Percentiles rank a stretch among this genome's conserved stretches.
Conservation (phyloP, 129 eudicot genomes). For the Centella asiatica region DNA sequence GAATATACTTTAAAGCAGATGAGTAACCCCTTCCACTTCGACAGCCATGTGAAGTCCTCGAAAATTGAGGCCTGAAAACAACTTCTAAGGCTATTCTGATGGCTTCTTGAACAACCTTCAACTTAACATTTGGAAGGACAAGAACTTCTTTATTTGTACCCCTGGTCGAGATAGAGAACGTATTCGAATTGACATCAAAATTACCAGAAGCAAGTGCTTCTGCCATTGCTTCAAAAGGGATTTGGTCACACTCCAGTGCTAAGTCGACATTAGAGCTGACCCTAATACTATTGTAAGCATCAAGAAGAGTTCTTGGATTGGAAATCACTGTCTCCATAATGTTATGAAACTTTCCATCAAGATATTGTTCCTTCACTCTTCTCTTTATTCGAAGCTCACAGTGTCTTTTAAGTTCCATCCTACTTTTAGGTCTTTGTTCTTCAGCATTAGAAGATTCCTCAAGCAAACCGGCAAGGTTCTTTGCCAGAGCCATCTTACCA, state of each 20-base stretch:
- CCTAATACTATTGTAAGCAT: constrained; percentile 68
- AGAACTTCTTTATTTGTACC: constrained; percentile 56
- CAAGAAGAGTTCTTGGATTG: constrained; percentile 66
- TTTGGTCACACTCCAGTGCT: constrained; percentile 28
- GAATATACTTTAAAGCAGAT: constrained; percentile 66
- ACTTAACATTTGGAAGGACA: constrained; percentile 61
- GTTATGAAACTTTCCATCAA: constrained; percentile 60
- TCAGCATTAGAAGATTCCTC: constrained; percentile 44
- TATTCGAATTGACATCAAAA: constrained; percentile 45
- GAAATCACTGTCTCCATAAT: constrained; percentile 62
- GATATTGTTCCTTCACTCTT: constrained; percentile 73
- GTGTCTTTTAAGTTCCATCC: constrained; percentile 54
- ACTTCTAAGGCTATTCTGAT: constrained; percentile 87
- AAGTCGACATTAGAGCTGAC: constrained; percentile 57
- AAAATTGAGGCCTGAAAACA: constrained; percentile 82
- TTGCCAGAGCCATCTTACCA: constrained; percentile 44
- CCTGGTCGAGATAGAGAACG: constrained; percentile 48
- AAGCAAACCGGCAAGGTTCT: constrained; percentile 53
- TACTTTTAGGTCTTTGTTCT: constrained; percentile 31
- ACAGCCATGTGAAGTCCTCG: constrained; percentile 80
- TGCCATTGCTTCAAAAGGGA: constrained; percentile 55
- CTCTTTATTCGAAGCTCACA: constrained; percentile 66
- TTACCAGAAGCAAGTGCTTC: constrained; percentile 53
- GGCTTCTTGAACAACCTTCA: constrained; percentile 84
- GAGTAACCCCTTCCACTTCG: constrained; percentile 78